These are phyloP conservation scores for Ceratonia siliqua DNA, from an alignment of 306 rosid species.

Conservation along the genomic window DNA sequence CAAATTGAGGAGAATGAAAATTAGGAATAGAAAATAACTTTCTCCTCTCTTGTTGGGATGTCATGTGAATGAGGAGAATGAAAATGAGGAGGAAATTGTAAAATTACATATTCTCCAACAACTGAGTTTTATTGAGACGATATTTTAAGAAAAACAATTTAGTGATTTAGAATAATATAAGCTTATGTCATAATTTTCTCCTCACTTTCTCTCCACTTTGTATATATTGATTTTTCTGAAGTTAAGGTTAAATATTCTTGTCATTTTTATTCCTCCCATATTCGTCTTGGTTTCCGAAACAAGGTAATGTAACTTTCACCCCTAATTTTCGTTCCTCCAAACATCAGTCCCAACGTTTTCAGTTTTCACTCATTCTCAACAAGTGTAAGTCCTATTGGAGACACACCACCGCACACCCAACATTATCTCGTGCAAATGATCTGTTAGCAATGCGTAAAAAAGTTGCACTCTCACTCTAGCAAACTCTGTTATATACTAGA, in stretches of 20 bases:
- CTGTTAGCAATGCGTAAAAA: background rate
- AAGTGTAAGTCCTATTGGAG: slow-evolving; percentile 23
- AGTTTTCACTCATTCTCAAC: background rate
- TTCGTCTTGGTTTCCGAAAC: background rate
- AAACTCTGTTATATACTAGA: background rate
- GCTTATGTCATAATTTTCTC: background rate
- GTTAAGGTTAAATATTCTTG: background rate
- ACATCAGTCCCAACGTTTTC: no score
- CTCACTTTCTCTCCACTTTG: background rate
- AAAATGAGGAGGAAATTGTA: background rate
- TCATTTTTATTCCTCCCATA: background rate
- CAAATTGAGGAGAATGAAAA: background rate
- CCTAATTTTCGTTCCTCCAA: background rate
- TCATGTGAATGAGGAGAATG: background rate
- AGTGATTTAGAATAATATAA: background rate
- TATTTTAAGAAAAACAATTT: no score
- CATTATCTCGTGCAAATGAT: slow-evolving; percentile 1
- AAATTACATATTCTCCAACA: background rate
- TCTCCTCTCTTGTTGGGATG: no score
- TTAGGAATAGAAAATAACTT: no score
- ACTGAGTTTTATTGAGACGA: background rate
- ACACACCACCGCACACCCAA: slow-evolving; percentile 14
- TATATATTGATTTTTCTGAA: background rate
- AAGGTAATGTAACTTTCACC: background rate
- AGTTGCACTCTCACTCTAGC: background rate